Conservation (phyloP, 106 monocot species). For the Allium sativum region DNA sequence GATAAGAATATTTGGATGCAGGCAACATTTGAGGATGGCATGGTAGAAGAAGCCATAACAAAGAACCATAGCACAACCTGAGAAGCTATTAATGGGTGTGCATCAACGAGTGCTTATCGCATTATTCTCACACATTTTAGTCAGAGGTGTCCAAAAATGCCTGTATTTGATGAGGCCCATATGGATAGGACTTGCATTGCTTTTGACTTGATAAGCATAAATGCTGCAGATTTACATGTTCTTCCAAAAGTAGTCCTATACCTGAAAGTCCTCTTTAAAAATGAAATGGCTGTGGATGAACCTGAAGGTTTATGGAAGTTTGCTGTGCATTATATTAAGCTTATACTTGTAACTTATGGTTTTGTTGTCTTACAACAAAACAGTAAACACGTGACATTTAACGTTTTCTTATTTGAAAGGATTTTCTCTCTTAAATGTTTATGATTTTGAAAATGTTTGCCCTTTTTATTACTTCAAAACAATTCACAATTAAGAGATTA, state of each 20-base stretch:
- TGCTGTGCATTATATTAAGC: conserved; percentile 7
- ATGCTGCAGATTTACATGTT: conserved; percentile 59
- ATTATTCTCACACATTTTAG: conserved; percentile 90
- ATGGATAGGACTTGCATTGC: conserved; percentile 85
- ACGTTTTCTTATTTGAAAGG: too few relatives aligned
- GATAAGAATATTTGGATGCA: conserved; percentile 9
- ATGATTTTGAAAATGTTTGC: too few relatives aligned
- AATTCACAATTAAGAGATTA: too few relatives aligned
- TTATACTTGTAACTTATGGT: too few relatives aligned
- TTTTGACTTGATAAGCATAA: conserved; percentile 93
- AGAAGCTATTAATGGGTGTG: conserved; percentile 72
- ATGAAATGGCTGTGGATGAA: conserved; percentile 56
- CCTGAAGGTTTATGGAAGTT: conserved; percentile 30
- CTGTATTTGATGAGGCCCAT: conserved; percentile 71
- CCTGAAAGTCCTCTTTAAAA: conserved; percentile 74
- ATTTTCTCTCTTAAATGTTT: too few relatives aligned
- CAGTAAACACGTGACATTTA: too few relatives aligned
- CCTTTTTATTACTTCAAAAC: too few relatives aligned
- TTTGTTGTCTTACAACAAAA: too few relatives aligned
- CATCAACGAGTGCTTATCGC: conserved; percentile 59
- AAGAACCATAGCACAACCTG: conserved; percentile 95
- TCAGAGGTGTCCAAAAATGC: conserved; percentile 93
- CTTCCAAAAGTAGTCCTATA: conserved; percentile 73
- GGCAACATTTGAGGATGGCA: conserved; percentile 95
- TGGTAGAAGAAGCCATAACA: conserved; percentile 77